Evolutionary conservation across 2,329 filamentous ascomycete genomes (phyloP).

Genomic region (Teratosphaeria gauchensis): DNA sequence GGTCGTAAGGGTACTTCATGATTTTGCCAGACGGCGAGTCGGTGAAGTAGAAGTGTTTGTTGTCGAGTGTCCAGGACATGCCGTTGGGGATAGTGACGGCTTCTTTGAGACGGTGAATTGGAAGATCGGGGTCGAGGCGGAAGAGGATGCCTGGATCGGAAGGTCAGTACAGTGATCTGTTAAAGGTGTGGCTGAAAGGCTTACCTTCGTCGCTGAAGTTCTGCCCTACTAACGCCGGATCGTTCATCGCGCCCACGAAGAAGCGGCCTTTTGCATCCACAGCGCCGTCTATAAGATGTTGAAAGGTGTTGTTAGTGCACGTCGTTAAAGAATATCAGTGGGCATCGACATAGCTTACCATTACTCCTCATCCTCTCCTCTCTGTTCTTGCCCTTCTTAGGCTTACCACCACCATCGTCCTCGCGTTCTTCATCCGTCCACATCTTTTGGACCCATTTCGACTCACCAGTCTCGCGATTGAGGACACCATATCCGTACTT

Average conservation of each 20-base stretch:
- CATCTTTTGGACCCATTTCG: constrained; percentile 47
- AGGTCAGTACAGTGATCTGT: background rate
- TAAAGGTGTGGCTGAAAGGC: background rate
- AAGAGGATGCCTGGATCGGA: constrained; percentile 54
- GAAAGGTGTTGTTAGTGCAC: background rate
- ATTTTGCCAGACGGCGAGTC: constrained; percentile 65
- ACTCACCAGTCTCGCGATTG: constrained; percentile 50
- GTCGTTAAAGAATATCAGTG: too few species aligned
- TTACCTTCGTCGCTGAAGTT: constrained; percentile 28
- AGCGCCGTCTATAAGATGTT: constrained; percentile 51
- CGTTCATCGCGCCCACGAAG: constrained; percentile 82
- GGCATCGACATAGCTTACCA: constrained; percentile 1
- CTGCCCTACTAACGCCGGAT: constrained; percentile 42
- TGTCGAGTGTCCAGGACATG: constrained; percentile 66
- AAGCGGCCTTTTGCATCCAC: constrained; percentile 72
- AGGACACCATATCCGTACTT: constrained; percentile 76
- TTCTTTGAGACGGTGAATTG: constrained; percentile 39
- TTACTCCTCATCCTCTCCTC: constrained; percentile 54
- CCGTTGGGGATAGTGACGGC: constrained; percentile 72
- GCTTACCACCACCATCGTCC: constrained; percentile 23
- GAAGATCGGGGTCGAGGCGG: constrained; percentile 56
- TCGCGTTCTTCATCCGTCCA: constrained; percentile 44
- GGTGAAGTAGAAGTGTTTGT: constrained; percentile 70
- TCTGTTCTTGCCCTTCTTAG: constrained; percentile 27
- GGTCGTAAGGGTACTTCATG: constrained; percentile 64